These are phyloP conservation scores for Cladophialophora exuberans DNA, from an alignment of 2,329 filamentous ascomycete genomes.

Conservation along the genomic window DNA sequence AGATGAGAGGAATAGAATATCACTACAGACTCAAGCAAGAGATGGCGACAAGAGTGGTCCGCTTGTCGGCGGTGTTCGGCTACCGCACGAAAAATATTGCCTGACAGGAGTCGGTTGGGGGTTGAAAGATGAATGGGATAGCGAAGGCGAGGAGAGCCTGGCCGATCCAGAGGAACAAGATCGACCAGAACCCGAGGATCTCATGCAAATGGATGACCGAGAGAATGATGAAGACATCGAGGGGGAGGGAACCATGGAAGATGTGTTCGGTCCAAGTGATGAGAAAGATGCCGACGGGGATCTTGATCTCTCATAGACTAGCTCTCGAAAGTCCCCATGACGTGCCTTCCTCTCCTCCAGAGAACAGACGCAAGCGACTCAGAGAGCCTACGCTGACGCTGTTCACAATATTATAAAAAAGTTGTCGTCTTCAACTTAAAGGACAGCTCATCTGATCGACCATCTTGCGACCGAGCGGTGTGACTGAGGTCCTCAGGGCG, in stretches of 20 bases:
- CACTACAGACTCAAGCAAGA: slow-evolving; percentile 50
- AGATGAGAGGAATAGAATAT: slow-evolving; percentile 57
- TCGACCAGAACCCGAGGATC: slow-evolving; percentile 26
- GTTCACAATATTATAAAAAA: too few relatives aligned
- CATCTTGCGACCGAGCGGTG: too few relatives aligned
- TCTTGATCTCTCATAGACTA: slow-evolving; percentile 32
- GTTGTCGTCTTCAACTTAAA: too few relatives aligned
- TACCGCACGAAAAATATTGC: slow-evolving; percentile 66
- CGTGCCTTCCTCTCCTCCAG: too few relatives aligned
- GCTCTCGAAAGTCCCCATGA: neutral
- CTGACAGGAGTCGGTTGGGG: slow-evolving; percentile 61
- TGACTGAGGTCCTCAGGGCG: too few relatives aligned
- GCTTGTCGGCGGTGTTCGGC: slow-evolving; percentile 56
- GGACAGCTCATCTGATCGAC: too few relatives aligned
- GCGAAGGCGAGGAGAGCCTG: slow-evolving; percentile 53
- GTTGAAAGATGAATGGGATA: slow-evolving; percentile 62
- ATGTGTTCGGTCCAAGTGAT: slow-evolving; percentile 40
- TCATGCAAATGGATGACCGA: slow-evolving; percentile 36
- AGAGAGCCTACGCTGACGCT: too few relatives aligned
- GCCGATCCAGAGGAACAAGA: slow-evolving; percentile 30
- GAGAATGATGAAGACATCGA: slow-evolving; percentile 33
- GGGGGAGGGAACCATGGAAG: slow-evolving; percentile 35
- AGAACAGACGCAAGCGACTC: too few relatives aligned
- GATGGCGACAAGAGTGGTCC: slow-evolving; percentile 38
- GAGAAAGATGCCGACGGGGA: slow-evolving; percentile 44